These are phyloP conservation scores for Ulota crispa DNA, from an alignment of 225 moss, liverwort and hornwort species.

Conservation along the genomic window DNA sequence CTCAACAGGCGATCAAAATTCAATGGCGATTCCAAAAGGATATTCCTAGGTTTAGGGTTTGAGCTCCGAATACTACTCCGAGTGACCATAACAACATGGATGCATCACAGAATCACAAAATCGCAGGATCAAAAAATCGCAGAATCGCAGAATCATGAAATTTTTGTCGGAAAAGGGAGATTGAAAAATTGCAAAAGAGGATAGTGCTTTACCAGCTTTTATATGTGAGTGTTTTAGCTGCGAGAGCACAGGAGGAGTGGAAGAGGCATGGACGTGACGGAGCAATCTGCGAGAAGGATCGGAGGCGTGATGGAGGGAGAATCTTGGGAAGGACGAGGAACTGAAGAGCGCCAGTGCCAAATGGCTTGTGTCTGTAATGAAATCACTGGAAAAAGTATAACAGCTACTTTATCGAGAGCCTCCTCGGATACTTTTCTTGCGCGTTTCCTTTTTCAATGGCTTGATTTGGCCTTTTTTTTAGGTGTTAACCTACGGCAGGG, in stretches of 20 bases:
- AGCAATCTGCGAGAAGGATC: background rate
- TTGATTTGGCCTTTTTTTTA: background rate
- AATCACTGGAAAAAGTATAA: background rate
- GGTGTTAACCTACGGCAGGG: background rate
- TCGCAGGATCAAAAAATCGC: too few relatives aligned
- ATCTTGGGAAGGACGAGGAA: background rate
- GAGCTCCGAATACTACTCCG: background rate
- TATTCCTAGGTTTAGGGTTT: background rate
- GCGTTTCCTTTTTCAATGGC: too few relatives aligned
- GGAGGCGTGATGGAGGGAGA: too few relatives aligned
- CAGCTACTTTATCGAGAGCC: background rate
- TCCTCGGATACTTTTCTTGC: background rate
- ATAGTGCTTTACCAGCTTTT: conserved; percentile 2
- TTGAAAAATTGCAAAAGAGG: background rate
- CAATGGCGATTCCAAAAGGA: background rate
- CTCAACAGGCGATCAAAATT: background rate
- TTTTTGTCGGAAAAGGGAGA: background rate
- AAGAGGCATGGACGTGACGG: background rate
- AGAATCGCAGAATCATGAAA: background rate
- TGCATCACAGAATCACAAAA: background rate
- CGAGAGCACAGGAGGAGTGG: background rate
- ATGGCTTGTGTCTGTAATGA: background rate
- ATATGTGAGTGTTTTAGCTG: background rate
- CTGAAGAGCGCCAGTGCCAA: background rate
- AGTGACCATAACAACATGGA: background rate